phyloP scores from a whole-genome alignment of 176 grass and related monocot genomes.

The Thinopyrum elongatum region DNA sequence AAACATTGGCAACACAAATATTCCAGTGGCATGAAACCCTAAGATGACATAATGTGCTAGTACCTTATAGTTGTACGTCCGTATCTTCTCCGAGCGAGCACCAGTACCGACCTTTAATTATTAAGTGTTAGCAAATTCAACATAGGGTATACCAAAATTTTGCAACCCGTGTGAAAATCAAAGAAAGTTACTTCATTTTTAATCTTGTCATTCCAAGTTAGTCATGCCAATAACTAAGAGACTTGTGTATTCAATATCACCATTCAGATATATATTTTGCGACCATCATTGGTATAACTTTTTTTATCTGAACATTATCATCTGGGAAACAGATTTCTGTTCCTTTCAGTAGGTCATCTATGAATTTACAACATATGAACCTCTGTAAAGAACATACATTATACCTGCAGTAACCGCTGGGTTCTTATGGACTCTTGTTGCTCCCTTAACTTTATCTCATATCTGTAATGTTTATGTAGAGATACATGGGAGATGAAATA shows the following conservation, averaged over 20 bases:
- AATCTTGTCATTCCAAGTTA: background rate
- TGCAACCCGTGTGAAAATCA: background rate
- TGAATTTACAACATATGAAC: background rate
- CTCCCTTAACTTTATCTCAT: slow-evolving; percentile 92
- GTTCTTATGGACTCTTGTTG: slow-evolving; percentile 89
- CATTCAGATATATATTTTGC: background rate
- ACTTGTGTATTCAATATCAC: background rate
- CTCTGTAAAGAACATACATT: slow-evolving; percentile 16
- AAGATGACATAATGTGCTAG: background rate
- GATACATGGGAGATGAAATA: slow-evolving; percentile 30
- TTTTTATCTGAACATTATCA: background rate
- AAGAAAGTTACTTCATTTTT: background rate
- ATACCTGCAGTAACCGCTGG: slow-evolving; percentile 89
- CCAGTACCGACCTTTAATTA: slow-evolving; percentile 88
- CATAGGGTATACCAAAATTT: background rate
- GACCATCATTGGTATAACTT: background rate
- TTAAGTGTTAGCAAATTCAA: slow-evolving; percentile 2
- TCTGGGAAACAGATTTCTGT: slow-evolving; percentile 10
- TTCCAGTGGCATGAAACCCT: background rate
- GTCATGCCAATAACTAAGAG: background rate
- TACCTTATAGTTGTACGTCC: slow-evolving; percentile 99
- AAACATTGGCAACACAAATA: slow-evolving; percentile 7
- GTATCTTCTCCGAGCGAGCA: slow-evolving; percentile 88
- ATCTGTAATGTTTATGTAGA: slow-evolving; percentile 52
- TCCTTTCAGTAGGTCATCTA: background rate